These are phyloP conservation scores for Colletotrichum sansevieriae DNA, from an alignment of 2,329 filamentous ascomycete genomes.

Conservation along the genomic window DNA sequence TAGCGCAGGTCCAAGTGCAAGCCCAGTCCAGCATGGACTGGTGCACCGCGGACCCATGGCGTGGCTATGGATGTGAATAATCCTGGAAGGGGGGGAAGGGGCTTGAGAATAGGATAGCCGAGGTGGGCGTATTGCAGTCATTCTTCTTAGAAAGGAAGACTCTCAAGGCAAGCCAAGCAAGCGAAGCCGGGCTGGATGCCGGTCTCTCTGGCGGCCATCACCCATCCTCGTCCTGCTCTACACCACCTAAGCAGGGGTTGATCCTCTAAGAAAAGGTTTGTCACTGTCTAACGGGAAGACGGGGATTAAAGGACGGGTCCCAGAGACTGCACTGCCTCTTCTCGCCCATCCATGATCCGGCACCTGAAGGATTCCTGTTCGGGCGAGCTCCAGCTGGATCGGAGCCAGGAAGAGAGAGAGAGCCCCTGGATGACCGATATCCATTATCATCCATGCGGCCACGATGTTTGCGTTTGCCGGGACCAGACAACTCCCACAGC, in stretches of 20 bases:
- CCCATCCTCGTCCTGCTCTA: not conserved
- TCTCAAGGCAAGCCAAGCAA: too few relatives aligned
- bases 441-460: conserved; percentile 10
- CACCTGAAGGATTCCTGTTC: conserved; percentile 24
- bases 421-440: conserved; percentile 13
- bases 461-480: conserved; percentile 22
- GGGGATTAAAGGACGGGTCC: conserved; percentile 31
- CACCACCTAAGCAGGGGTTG: too few relatives aligned
- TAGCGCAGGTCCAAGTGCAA: conserved; percentile 31
- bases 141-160: not conserved
- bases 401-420: conserved; percentile 30
- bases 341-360: conserved; percentile 6
- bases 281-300: not conserved
- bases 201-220: conserved; percentile 20
- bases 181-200: too few relatives aligned
- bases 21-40: conserved; percentile 19
- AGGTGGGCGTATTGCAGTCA: conserved; percentile 30
- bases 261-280: not conserved
- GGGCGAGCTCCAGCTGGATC: conserved; percentile 23
- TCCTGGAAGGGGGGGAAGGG: conserved; percentile 24
- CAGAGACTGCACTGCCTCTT: conserved; percentile 36
- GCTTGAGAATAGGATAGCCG: conserved; percentile 13
- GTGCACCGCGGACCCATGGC: conserved; percentile 32
- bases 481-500: conserved; percentile 25
- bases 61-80: conserved; percentile 33